These are phyloP conservation scores for Solanum sejunctum DNA, from an alignment of 257 asterid species.

Conservation along the genomic window DNA sequence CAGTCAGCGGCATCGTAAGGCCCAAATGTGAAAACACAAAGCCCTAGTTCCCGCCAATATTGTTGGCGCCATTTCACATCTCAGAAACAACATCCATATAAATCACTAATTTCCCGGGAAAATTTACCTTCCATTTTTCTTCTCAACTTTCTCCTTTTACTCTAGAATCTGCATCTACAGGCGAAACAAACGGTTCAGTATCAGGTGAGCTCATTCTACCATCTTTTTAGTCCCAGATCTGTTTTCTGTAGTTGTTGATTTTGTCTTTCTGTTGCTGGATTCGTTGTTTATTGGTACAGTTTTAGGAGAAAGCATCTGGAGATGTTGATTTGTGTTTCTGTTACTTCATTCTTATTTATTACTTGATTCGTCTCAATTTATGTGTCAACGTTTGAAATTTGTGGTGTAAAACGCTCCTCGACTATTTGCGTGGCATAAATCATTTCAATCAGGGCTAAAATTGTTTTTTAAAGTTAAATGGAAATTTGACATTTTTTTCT, in stretches of 20 bases:
- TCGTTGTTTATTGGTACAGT: neutral
- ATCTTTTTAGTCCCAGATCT: neutral
- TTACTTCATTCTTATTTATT: neutral
- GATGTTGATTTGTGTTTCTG: neutral
- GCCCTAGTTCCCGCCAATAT: constrained; percentile 49
- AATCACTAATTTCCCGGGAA: neutral
- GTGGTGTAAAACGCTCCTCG: neutral
- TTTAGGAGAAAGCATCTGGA: neutral
- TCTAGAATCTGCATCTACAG: neutral
- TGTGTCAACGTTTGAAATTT: neutral
- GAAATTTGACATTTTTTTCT: neutral
- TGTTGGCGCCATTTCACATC: constrained; percentile 24
- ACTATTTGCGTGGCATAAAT: neutral
- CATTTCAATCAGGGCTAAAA: neutral
- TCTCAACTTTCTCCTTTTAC: neutral
- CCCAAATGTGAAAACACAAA: neutral
- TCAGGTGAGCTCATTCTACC: neutral
- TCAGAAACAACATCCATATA: neutral
- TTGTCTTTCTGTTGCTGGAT: neutral
- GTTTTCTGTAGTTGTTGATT: neutral
- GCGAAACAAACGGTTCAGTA: neutral
- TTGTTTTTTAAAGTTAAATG: neutral
- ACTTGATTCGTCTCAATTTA: neutral
- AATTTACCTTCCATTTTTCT: neutral
- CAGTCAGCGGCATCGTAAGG: neutral